Evolutionary conservation across 345 rosid genomes (phyloP), one percentile per base, ranked within the genome.

Genomic region (Hypericum perforatum): DNA sequence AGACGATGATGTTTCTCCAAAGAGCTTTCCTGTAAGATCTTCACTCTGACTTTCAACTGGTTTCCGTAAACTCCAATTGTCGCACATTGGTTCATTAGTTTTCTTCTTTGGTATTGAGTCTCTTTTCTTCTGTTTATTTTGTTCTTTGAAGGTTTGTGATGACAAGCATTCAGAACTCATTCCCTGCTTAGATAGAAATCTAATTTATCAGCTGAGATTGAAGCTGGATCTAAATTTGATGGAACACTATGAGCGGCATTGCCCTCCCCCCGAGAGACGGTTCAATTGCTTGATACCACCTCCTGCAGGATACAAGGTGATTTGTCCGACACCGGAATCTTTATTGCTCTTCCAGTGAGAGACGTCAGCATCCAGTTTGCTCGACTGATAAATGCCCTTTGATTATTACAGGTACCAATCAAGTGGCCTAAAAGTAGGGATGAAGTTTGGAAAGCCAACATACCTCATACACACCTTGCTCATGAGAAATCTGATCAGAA

Each of bases 391-490:
- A 1, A 29, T 52, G 8, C 54, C 43, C 38, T 46, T 39, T 43
- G 32, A 56, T 43, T 55, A 12, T 12, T 62, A 6, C 75, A 91
- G 98, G 70, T 92, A 70, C 98, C 98, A 51, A 75, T 92, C 43
- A 92, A 88, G 84, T 92, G 98, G 97, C 98, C 98, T 9, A 84
- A 78, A 68, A 92, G 98, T 69, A 77, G 99, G 79, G 99, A 92
- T 75, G 95, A 85, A 69, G 99, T 89, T 6, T 92, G 99, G 99
- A 80, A 92, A 74, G 99, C 75, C 3, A 92, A 92, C 74, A 92
- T 92, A 67, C 99, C 99, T 64, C 99, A 92, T 65, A 92, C 95
- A 52, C 99, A 89, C 75, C 95, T 92, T 69, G 99, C 99, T 48
- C 80, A 76, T 54, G 97, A 92, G 61, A 92, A 92, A 70, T 92